Evolutionary conservation across 352 stramenopile genomes (phyloP), one percentile per base, ranked within the genome.

Genomic region (Globisporangium radiosum): DNA sequence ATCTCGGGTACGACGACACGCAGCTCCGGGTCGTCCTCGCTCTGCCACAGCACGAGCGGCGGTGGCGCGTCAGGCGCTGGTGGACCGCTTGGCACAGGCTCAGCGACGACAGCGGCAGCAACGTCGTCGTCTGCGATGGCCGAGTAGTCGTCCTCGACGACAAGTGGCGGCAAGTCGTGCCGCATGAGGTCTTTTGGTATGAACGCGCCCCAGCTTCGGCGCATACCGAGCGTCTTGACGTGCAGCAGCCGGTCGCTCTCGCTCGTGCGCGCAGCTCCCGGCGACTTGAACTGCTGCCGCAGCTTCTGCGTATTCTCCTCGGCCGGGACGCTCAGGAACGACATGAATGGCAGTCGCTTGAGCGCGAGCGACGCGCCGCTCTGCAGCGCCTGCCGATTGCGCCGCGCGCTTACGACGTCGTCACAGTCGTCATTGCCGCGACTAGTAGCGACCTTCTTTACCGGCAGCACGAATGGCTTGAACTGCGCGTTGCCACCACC

Each of bases 1-100:
- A 98, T 89, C 36, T 92, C 81, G 8, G 90, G 85, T 13, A 97
- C 86, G 38, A 96, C 79, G 5, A 94, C 78, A 43, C 84, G 76
- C 19, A 81, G 47, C 5, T 84, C 62, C 3, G 75, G 65, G 45
- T 94, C 64, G 1, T 86, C 82, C 54, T 87, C 68, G 53, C 79
- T 87, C 42, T 87, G 69, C 86, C 86, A 95, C 10, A 95, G 65
- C 43, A 95, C 81, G 11, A 95, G 71, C 8, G 86, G 86, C 15
- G 83, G 80, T 4, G 80, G 75, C 0, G 68, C 68, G 42, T 87
- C 73, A 0, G 58, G 58, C 19, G 54, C 71, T 7, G 66, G 48
- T 36, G 56, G 59, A 10, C 45, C 43, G n/a, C 62, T 56, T 10
- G 43, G n/a, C 10, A 54, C 57, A 6, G 72, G 25, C 36, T 78